Conservation (phyloP, 306 rosid species). For the Mimosa pudica region DNA sequence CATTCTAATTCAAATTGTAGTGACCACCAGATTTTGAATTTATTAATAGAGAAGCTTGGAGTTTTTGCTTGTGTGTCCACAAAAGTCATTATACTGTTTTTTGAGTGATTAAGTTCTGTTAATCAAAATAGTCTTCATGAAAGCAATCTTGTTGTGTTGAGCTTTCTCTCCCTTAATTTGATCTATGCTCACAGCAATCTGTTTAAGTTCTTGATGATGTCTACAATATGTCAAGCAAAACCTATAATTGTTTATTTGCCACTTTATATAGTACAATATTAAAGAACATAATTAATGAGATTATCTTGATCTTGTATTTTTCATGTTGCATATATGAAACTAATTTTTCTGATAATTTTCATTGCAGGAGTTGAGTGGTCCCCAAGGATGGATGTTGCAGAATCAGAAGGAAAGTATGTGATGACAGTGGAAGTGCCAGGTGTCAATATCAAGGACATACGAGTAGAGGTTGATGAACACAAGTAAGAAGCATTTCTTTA, state of each 20-base stretch:
- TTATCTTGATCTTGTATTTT: background rate
- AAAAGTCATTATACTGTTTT: background rate
- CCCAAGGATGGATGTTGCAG: conserved; percentile 84
- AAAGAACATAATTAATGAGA: background rate
- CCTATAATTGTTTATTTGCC: background rate
- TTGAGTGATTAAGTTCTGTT: background rate
- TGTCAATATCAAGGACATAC: conserved; percentile 58
- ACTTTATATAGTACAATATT: too few relatives aligned
- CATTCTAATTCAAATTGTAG: background rate
- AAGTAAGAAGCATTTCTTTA: conserved; percentile 53
- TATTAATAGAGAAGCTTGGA: background rate
- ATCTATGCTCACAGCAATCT: background rate
- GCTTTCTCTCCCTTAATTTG: background rate
- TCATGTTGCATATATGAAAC: background rate
- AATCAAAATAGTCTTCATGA: background rate
- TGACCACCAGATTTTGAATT: background rate
- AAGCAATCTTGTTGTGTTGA: background rate
- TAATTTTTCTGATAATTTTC: conserved; percentile 15
- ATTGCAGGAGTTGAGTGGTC: conserved; percentile 61
- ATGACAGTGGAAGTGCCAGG: conserved; percentile 83
- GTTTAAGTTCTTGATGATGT: background rate
- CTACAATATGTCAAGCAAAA: background rate
- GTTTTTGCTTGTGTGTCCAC: background rate
- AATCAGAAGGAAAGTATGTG: conserved; percentile 60
- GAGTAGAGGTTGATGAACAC: conserved; percentile 83